phyloP scores from a whole-genome alignment of 306 rosid species.

The Geum urbanum region DNA sequence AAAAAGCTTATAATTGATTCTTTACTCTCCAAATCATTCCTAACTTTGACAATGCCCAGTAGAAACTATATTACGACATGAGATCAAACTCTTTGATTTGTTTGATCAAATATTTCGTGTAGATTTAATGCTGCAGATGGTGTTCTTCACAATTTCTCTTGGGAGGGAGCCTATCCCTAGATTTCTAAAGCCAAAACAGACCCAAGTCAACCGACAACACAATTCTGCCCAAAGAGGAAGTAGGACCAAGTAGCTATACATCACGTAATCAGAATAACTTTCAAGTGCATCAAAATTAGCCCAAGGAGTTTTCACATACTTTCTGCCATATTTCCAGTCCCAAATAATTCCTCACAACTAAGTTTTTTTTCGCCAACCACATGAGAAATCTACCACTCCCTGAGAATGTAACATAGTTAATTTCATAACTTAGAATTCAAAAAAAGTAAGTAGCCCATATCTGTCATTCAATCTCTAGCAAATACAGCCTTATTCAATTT shows the following conservation, averaged over 20 bases:
- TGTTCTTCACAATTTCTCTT: too few species aligned
- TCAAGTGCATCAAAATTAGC: conserved; percentile 21
- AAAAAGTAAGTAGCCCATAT: not conserved
- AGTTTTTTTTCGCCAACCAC: conserved; percentile 77
- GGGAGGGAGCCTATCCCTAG: too few species aligned
- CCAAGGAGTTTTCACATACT: conserved; percentile 37
- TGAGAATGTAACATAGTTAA: conserved; percentile 23
- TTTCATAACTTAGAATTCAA: not conserved
- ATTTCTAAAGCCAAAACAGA: too few species aligned
- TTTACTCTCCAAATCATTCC: too few species aligned
- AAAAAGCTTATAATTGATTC: too few species aligned
- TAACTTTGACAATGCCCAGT: too few species aligned
- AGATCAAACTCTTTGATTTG: too few species aligned
- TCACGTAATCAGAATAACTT: conserved; percentile 16
- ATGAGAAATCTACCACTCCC: conserved; percentile 90
- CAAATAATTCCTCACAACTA: conserved; percentile 60
- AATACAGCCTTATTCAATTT: not conserved
- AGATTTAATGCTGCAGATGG: too few species aligned
- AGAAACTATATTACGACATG: too few species aligned
- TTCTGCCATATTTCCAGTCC: conserved; percentile 81
- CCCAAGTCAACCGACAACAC: too few species aligned
- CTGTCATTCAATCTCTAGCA: not conserved
- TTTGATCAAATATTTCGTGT: too few species aligned
- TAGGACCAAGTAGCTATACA: conserved; percentile 25
- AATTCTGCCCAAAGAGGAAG: conserved; percentile 4